Evolutionary conservation across 139 green algal species (phyloP).

Genomic region (Chlorella sp.): DNA sequence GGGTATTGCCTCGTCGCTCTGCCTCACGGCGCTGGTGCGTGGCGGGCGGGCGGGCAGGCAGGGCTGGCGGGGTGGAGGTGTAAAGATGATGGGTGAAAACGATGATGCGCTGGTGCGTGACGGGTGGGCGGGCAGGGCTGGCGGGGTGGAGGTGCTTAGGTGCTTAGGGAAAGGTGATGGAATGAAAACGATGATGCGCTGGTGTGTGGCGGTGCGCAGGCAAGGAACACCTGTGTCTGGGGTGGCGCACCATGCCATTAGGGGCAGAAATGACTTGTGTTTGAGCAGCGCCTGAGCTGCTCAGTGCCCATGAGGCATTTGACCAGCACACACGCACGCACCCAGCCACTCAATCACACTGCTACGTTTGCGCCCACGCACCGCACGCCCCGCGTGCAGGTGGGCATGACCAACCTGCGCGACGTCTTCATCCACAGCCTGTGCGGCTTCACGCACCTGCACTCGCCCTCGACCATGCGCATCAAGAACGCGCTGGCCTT

Average conservation of each 20-base stretch:
- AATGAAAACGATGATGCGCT: no score
- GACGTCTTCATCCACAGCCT: constrained; percentile 79
- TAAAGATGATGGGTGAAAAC: no score
- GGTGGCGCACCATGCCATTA: no score
- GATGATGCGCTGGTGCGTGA: no score
- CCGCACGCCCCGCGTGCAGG: no score
- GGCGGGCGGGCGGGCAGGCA: constrained; percentile 57
- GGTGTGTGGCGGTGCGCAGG: no score
- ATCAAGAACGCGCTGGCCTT: constrained; percentile 87
- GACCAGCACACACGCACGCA: not conserved
- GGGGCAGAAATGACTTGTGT: no score
- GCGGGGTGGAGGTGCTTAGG: no score
- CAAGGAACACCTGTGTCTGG: no score
- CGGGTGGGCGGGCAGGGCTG: no score
- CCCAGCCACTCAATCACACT: not conserved
- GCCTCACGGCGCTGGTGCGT: constrained; percentile 19
- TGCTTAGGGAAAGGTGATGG: no score
- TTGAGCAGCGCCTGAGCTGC: not conserved
- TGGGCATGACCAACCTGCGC: constrained; percentile 82
- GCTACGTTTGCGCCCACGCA: not conserved
- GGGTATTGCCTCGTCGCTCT: constrained; percentile 17
- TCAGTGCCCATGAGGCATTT: not conserved
- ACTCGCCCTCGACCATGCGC: constrained; percentile 48
- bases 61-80: no score
- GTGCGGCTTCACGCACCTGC: constrained; percentile 73